Evolutionary conservation across 805 yeast genomes (phyloP).

Genomic region (Starmerella lactis-condensi): DNA sequence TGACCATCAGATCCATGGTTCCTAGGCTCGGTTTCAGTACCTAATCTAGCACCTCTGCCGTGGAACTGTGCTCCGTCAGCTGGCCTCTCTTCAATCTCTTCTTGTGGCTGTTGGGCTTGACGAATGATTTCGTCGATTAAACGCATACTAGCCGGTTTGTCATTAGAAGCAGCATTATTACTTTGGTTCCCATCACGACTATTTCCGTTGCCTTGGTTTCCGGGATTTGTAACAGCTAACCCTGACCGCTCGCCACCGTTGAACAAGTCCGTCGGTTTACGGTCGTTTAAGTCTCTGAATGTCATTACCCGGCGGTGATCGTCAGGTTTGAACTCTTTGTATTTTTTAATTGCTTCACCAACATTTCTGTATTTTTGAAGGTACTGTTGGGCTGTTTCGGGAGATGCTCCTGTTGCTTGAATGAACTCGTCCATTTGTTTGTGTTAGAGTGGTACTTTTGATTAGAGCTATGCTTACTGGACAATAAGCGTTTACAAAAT

Average conservation of each 20-base stretch:
- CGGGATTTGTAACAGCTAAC: slow-evolving; percentile 58
- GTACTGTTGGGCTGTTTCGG: neutral
- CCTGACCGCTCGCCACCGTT: slow-evolving; percentile 58
- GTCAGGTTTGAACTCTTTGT: neutral
- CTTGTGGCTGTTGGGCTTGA: slow-evolving; percentile 20
- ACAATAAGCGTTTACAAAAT: no score
- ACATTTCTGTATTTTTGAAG: neutral
- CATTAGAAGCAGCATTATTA: no score
- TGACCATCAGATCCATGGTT: no score
- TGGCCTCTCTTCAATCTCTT: slow-evolving; percentile 5
- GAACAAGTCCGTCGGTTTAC: slow-evolving; percentile 28
- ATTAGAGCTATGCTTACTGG: no score
- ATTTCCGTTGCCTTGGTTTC: slow-evolving; percentile 14
- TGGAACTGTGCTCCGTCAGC: slow-evolving; percentile 11
- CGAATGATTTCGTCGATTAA: slow-evolving; percentile 23
- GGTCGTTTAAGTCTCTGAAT: slow-evolving; percentile 18
- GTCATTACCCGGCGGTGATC: slow-evolving; percentile 18
- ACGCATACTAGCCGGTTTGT: no score
- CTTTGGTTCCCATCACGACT: slow-evolving; percentile 2
- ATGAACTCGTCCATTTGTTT: slow-evolving; percentile 1
- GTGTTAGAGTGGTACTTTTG: no score
- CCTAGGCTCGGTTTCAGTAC: slow-evolving; percentile 17
- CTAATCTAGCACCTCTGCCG: slow-evolving; percentile 23
- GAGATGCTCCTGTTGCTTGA: neutral
- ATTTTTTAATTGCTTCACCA: neutral